These are phyloP conservation scores for Scheffersomyces insectosa DNA, from an alignment of 1,139 yeast genomes.

Conservation along the genomic window DNA sequence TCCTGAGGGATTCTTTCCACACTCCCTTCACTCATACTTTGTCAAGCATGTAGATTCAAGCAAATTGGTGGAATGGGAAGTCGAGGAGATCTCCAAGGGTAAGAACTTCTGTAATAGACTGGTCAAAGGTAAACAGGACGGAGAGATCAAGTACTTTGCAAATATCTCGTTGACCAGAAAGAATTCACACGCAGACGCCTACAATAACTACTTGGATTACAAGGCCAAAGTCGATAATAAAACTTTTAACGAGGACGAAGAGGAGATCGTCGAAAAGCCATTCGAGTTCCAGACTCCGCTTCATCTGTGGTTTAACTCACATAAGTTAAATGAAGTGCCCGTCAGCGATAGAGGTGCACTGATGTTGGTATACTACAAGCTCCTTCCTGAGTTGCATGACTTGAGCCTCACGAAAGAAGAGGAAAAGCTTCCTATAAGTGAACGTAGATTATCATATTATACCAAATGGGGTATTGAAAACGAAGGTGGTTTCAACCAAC, in stretches of 20 bases:
- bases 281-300: constrained; percentile 40
- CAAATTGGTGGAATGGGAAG: constrained; percentile 19
- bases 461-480: constrained; percentile 39
- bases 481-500: constrained; percentile 12
- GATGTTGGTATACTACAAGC: constrained; percentile 28
- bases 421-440: constrained; percentile 25
- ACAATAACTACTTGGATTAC: constrained; percentile 26
- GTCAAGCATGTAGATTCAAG: constrained; percentile 27
- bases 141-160: constrained; percentile 51
- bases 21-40: constrained; percentile 44
- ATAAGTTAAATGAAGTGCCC: constrained; percentile 16
- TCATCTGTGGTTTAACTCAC: constrained; percentile 26
- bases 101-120: constrained; percentile 60
- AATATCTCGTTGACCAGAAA: constrained; percentile 50
- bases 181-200: constrained; percentile 28
- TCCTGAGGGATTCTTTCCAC: constrained; percentile 37
- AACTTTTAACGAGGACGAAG: constrained; percentile 28
- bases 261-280: constrained; percentile 27
- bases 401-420: constrained; percentile 26
- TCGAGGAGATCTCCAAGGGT: constrained; percentile 46
- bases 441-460: constrained; percentile 45
- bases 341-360: constrained; percentile 16
- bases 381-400: constrained; percentile 43
- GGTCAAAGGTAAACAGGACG: constrained; percentile 56
- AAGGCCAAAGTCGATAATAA: constrained; percentile 15